Percentiles rank a stretch among this genome's conserved stretches.
Conservation (phyloP, 768 basidiomycete species). For the Tulasnella sp. region DNA sequence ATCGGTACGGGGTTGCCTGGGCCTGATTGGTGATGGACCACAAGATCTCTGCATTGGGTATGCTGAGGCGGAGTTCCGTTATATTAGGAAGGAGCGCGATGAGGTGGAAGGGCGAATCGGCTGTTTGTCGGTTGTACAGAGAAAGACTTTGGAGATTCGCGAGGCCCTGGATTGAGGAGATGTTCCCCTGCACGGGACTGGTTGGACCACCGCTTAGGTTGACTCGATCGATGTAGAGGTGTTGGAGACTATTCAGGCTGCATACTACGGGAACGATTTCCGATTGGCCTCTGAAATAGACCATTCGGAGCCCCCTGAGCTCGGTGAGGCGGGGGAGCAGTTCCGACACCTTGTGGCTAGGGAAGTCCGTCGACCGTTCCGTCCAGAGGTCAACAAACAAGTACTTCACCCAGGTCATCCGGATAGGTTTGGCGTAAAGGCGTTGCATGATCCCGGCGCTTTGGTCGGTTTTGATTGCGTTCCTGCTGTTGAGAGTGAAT, state of each 20-base stretch:
- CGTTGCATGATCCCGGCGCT: neutral
- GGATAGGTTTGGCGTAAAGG: neutral
- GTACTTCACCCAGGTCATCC: neutral
- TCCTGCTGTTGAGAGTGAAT: neutral
- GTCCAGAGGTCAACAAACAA: neutral
- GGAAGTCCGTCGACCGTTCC: neutral
- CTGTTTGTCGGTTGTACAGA: neutral
- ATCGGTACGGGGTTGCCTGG: neutral
- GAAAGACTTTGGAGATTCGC: neutral
- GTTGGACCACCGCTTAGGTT: neutral
- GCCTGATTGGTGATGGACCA: neutral
- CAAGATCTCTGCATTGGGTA: neutral
- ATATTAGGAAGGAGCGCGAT: neutral
- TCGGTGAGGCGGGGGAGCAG: neutral
- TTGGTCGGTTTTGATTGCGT: neutral
- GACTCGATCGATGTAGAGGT: neutral
- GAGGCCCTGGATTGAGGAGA: neutral
- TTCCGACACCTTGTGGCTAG: neutral
- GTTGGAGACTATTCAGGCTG: neutral
- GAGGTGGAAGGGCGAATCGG: slow-evolving; percentile 2
- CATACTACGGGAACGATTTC: neutral
- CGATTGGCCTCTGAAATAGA: neutral
- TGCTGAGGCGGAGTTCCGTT: neutral
- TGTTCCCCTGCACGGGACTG: neutral
- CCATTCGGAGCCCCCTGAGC: neutral